phyloP scores from a whole-genome alignment of 495 filamentous ascomycete species.

The Aspergillus carlsbadensis region DNA sequence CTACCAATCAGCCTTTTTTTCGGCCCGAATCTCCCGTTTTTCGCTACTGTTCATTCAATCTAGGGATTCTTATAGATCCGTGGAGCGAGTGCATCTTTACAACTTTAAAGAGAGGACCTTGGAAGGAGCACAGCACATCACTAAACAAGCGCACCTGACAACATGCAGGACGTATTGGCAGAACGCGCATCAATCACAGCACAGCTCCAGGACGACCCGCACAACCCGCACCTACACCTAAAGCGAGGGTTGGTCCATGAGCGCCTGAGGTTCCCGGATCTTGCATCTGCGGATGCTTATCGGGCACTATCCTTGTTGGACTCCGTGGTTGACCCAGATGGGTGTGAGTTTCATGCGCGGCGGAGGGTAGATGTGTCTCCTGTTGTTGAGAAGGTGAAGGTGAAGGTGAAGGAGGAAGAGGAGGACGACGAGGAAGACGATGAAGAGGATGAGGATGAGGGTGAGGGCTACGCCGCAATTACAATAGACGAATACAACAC shows the following conservation, averaged over 20 bases:
- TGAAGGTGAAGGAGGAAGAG: not conserved
- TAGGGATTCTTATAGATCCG: not conserved
- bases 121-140: no score
- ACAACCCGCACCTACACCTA: slow-evolving; percentile 76
- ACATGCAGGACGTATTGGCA: slow-evolving; percentile 20
- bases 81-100: not conserved
- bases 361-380: slow-evolving; percentile 19
- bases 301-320: slow-evolving; percentile 82
- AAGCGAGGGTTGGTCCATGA: slow-evolving; percentile 68
- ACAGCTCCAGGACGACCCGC: slow-evolving; percentile 54
- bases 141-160: no score
- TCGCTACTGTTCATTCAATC: no score
- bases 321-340: slow-evolving; percentile 64
- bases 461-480: slow-evolving; percentile 36
- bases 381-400: slow-evolving; percentile 7
- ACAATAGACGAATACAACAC: slow-evolving; percentile 42
- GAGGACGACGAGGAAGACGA: slow-evolving; percentile 18
- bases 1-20: no score
- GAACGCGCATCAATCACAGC: slow-evolving; percentile 26
- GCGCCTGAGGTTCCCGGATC: slow-evolving; percentile 79
- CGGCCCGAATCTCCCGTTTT: no score
- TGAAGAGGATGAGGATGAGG: slow-evolving; percentile 36
- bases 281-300: slow-evolving; percentile 89
- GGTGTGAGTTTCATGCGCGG: slow-evolving; percentile 43
- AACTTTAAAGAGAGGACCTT: not conserved